These are phyloP conservation scores for Drechslerella stenobrocha DNA, from an alignment of 2,329 filamentous ascomycete species.

Conservation along the genomic window DNA sequence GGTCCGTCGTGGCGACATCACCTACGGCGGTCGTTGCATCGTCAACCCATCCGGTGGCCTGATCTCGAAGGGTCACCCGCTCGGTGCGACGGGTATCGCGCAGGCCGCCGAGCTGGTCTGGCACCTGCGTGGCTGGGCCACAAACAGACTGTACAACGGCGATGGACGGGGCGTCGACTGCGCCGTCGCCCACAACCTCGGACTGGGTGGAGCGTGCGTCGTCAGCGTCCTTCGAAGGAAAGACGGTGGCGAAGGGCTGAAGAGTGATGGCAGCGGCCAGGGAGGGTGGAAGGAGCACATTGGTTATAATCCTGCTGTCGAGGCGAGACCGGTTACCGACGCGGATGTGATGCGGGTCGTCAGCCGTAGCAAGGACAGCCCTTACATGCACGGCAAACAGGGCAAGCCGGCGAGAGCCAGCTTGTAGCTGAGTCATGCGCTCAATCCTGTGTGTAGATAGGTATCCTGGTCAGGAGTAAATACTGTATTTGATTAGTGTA, in stretches of 20 bases:
- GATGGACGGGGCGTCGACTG: conserved; percentile 62
- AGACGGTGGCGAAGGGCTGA: conserved; percentile 68
- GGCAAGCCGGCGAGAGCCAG: conserved; percentile 19
- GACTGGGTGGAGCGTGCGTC: conserved; percentile 85
- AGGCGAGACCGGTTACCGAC: conserved; percentile 83
- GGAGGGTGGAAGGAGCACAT: conserved; percentile 68
- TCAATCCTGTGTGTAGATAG: not conserved
- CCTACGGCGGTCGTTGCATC: conserved; percentile 75
- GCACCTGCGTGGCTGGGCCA: conserved; percentile 95
- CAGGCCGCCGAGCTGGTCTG: conserved; percentile 94
- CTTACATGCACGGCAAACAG: conserved; percentile 46
- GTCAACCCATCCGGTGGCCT: conserved; percentile 93
- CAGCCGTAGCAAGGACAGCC: conserved; percentile 66
- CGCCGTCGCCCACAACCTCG: conserved; percentile 89
- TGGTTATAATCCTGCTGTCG: conserved; percentile 89
- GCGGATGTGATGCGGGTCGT: conserved; percentile 71
- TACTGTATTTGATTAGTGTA: not conserved
- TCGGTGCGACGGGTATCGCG: conserved; percentile 90
- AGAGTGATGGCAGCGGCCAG: conserved; percentile 53
- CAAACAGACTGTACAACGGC: conserved; percentile 73
- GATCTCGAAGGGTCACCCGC: conserved; percentile 93
- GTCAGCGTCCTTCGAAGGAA: conserved; percentile 85
- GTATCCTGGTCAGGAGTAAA: too few species aligned
- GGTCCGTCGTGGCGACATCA: conserved; percentile 83
- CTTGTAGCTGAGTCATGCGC: too few species aligned